Percentiles rank a stretch among this genome's conserved stretches.
Evolutionary conservation across 2,329 filamentous ascomycete genomes (phyloP).

Genomic region (Penicillium digitatum): DNA sequence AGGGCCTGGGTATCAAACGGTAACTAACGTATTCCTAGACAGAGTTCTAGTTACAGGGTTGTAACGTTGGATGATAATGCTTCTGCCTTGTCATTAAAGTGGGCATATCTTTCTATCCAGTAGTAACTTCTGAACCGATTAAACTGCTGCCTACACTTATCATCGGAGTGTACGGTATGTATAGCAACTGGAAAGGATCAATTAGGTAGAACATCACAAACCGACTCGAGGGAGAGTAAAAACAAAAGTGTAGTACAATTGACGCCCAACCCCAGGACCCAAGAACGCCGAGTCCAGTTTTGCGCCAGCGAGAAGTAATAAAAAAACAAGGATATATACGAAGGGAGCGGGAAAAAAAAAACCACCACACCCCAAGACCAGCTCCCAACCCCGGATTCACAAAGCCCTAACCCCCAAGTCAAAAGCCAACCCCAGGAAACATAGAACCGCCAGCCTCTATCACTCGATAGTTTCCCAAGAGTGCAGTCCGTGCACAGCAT

Average conservation of each 20-base stretch:
- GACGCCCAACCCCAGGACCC: not conserved
- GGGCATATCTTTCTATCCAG: not conserved
- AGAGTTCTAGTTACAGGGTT: not conserved
- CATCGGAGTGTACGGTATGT: too few relatives aligned
- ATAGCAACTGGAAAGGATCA: not conserved
- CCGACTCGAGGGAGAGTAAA: not conserved
- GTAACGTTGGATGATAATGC: not conserved
- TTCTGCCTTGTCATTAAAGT: not conserved
- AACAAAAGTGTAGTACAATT: constrained; percentile 10
- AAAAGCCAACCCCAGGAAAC: not conserved
- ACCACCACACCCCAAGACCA: not conserved
- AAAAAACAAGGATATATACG: constrained; percentile 15
- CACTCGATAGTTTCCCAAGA: not conserved
- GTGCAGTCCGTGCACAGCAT: not conserved
- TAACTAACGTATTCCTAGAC: constrained; percentile 6
- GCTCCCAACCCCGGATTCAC: not conserved
- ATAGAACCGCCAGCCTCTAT: not conserved
- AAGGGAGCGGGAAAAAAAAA: not conserved
- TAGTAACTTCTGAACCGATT: not conserved
- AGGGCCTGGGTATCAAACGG: too few relatives aligned
- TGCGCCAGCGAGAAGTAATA: constrained; percentile 13
- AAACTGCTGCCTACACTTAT: not conserved
- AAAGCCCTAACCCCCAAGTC: not conserved
- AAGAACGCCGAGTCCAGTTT: constrained; percentile 12
- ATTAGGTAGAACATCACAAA: not conserved